These are phyloP conservation scores for Talaromyces ruber DNA, from an alignment of 495 filamentous ascomycete species.

Conservation along the genomic window DNA sequence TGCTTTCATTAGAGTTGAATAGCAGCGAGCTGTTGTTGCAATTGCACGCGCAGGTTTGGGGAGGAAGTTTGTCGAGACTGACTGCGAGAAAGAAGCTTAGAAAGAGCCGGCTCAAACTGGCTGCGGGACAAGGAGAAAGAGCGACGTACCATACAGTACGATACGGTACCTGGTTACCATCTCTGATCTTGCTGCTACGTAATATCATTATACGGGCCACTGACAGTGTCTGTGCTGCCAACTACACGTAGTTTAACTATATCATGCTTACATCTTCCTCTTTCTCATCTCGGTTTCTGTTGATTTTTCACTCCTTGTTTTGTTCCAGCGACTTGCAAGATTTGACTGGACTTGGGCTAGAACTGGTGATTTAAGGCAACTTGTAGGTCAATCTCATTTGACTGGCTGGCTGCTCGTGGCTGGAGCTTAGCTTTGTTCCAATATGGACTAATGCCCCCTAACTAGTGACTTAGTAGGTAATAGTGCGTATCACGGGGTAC, in stretches of 20 bases:
- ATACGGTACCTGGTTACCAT: not conserved
- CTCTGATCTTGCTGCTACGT: no score
- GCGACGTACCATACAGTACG: not conserved
- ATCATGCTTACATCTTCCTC: not conserved
- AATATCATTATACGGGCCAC: no score
- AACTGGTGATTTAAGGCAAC: not conserved
- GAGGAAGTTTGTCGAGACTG: not conserved
- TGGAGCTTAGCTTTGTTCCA: not conserved
- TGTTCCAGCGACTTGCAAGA: not conserved
- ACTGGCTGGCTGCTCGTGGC: not conserved
- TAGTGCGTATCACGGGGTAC: not conserved
- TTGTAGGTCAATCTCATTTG: not conserved
- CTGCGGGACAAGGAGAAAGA: not conserved
- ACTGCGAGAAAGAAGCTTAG: not conserved
- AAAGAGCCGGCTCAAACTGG: not conserved
- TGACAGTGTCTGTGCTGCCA: not conserved
- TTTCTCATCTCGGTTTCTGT: not conserved
- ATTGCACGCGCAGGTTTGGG: not conserved
- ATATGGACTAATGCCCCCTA: not conserved
- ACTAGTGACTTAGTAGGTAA: not conserved
- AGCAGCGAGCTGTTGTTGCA: not conserved
- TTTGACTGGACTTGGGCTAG: not conserved
- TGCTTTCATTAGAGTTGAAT: not conserved
- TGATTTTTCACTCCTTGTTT: not conserved
- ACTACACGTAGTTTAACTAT: not conserved